A percentile compares a stretch with the other conserved stretches of the same genome.
These are phyloP conservation scores for Arthrobotrys musiformis DNA, from an alignment of 2,329 filamentous ascomycete genomes.

Conservation along the genomic window DNA sequence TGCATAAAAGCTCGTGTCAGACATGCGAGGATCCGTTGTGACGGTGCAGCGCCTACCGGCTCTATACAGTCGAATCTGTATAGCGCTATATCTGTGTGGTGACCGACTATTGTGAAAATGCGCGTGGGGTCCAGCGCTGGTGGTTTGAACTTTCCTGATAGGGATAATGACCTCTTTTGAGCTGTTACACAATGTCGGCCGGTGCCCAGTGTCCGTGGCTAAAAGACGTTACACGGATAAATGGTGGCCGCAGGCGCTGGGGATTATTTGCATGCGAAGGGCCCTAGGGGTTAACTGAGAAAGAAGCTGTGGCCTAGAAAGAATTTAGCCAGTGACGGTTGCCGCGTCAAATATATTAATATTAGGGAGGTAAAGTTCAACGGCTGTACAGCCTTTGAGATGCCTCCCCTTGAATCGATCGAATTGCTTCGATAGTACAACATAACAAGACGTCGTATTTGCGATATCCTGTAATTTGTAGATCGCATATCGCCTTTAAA, in stretches of 20 bases:
- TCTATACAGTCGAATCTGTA: neutral
- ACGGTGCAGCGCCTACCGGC: neutral
- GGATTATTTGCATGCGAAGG: neutral
- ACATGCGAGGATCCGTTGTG: slow-evolving; percentile 28
- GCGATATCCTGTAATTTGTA: neutral
- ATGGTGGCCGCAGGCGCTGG: neutral
- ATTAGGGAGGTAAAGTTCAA: neutral
- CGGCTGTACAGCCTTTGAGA: neutral
- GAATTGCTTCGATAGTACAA: neutral
- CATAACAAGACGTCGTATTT: slow-evolving; percentile 9
- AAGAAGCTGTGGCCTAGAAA: neutral
- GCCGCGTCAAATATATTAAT: neutral
- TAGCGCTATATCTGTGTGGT: neutral
- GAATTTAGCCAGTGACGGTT: neutral
- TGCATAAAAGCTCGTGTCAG: slow-evolving; percentile 20
- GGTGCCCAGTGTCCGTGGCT: neutral
- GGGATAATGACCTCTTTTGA: neutral
- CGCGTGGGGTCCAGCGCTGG: neutral
- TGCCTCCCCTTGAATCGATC: neutral
- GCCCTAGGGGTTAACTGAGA: neutral
- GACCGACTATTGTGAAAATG: neutral
- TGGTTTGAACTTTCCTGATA: slow-evolving; percentile 10
- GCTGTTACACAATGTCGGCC: slow-evolving; percentile 5
- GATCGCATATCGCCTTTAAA: slow-evolving; percentile 8
- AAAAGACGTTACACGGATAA: slow-evolving; percentile 19